phyloP scores from a whole-genome alignment of 148 eudicot genomes.

The Drosera capensis region DNA sequence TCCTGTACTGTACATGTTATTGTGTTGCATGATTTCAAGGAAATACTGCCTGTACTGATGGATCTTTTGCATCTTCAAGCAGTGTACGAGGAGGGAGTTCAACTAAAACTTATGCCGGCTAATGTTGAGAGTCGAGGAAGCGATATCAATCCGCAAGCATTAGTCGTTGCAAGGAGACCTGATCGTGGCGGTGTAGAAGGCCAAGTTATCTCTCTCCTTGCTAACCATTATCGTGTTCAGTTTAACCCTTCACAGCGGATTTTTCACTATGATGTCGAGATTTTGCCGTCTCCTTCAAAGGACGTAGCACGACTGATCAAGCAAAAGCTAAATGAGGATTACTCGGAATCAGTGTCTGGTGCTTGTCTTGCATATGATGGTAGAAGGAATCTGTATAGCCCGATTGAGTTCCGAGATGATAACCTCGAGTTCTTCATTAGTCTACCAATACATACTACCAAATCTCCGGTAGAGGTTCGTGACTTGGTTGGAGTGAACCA shows the following conservation, averaged over 20 bases:
- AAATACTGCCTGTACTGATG: background rate
- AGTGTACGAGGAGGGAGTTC: conserved; percentile 20
- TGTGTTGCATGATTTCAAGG: background rate
- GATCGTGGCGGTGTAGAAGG: conserved; percentile 82
- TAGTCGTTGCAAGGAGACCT: conserved; percentile 61
- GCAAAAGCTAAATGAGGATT: conserved; percentile 45
- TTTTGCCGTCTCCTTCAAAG: conserved; percentile 63
- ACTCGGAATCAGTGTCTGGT: conserved; percentile 31
- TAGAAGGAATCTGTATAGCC: conserved; percentile 63
- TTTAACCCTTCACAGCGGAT: conserved; percentile 41
- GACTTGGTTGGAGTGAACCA: conserved; percentile 7
- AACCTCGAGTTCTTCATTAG: conserved; percentile 56
- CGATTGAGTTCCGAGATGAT: conserved; percentile 51
- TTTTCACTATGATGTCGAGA: conserved; percentile 78
- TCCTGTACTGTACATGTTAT: background rate
- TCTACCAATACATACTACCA: conserved; percentile 37
- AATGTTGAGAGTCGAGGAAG: conserved; percentile 19
- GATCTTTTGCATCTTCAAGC: conserved; percentile 10
- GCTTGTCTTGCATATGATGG: conserved; percentile 78
- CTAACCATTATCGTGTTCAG: conserved; percentile 77
- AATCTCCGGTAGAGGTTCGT: conserved; percentile 5
- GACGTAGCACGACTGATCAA: conserved; percentile 59
- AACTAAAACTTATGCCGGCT: conserved; percentile 10
- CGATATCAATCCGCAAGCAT: conserved; percentile 14
- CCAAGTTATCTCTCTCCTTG: conserved; percentile 47